phyloP scores from a whole-genome alignment of 139 green algal species.

The Volvox africanus region DNA sequence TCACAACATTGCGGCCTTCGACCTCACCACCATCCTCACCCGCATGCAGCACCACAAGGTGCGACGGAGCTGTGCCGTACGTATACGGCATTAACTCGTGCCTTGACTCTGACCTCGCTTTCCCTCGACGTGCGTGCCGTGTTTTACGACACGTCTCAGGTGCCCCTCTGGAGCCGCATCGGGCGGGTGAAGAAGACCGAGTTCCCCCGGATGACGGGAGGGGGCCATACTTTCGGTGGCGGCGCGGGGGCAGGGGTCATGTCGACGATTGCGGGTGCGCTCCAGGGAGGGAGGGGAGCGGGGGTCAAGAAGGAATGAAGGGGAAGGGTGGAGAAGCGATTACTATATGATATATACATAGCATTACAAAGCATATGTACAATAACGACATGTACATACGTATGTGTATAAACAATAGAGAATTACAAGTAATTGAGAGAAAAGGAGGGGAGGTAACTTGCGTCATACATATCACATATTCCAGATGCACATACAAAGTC shows the following conservation, averaged over 20 bases:
- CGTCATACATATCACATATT: too few relatives aligned
- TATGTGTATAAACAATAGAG: too few relatives aligned
- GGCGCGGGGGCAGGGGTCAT: constrained; percentile 86
- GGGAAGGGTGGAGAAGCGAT: neutral
- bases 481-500: too few relatives aligned
- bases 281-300: neutral
- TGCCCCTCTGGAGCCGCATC: constrained; percentile 94
- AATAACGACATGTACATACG: too few relatives aligned
- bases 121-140: too few relatives aligned
- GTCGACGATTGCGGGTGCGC: constrained; percentile 53
- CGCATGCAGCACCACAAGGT: constrained; percentile 94
- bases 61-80: neutral
- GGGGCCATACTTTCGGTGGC: constrained; percentile 86
- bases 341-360: too few relatives aligned
- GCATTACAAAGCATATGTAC: too few relatives aligned
- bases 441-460: too few relatives aligned
- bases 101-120: too few relatives aligned
- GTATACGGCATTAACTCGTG: neutral
- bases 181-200: constrained; percentile 91
- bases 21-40: constrained; percentile 93
- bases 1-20: constrained; percentile 95
- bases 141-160: constrained; percentile 74
- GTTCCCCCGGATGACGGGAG: constrained; percentile 89
- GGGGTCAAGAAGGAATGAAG: neutral
- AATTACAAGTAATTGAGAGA: too few relatives aligned